Conservation (phyloP, 257 asterid genomes). For the Datura wrightii region DNA sequence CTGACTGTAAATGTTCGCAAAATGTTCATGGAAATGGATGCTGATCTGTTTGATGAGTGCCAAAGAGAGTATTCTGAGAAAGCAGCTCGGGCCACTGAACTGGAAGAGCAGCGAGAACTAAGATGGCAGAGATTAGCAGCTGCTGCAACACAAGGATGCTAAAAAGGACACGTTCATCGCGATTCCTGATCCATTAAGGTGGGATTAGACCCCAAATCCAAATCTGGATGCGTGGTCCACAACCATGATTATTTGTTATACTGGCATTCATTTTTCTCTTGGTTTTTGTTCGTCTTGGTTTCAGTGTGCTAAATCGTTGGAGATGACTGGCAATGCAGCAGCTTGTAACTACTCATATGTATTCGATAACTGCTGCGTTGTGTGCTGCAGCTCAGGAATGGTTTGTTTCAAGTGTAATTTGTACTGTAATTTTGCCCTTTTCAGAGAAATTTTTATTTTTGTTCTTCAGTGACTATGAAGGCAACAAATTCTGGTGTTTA, state of each 20-base stretch:
- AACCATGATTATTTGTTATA: constrained; percentile 29
- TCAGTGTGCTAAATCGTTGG: constrained; percentile 43
- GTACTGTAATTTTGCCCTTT: constrained; percentile 37
- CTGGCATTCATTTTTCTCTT: constrained; percentile 44
- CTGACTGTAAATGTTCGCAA: constrained; percentile 51
- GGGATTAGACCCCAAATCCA: constrained; percentile 17
- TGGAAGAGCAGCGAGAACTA: constrained; percentile 44
- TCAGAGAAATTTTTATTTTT: constrained; percentile 39
- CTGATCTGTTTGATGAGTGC: constrained; percentile 51
- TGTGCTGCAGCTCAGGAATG: constrained; percentile 48
- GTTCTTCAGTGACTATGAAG: constrained; percentile 26
- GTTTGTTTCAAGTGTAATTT: constrained; percentile 46
- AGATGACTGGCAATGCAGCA: constrained; percentile 48
- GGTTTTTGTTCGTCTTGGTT: constrained; percentile 30
- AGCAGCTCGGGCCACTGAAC: constrained; percentile 36
- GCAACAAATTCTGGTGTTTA: constrained; percentile 12
- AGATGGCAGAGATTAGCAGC: constrained; percentile 50
- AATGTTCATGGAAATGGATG: constrained; percentile 54
- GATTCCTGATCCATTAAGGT: constrained; percentile 4
- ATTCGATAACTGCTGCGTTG: constrained; percentile 35
- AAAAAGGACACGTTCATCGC: neutral
- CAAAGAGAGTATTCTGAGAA: constrained; percentile 43
- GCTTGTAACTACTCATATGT: constrained; percentile 55
- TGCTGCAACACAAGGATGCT: constrained; percentile 38
- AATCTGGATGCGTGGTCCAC: neutral